Evolutionary conservation across 2,329 filamentous ascomycete genomes (phyloP).

Genomic region (Talaromyces piceae): DNA sequence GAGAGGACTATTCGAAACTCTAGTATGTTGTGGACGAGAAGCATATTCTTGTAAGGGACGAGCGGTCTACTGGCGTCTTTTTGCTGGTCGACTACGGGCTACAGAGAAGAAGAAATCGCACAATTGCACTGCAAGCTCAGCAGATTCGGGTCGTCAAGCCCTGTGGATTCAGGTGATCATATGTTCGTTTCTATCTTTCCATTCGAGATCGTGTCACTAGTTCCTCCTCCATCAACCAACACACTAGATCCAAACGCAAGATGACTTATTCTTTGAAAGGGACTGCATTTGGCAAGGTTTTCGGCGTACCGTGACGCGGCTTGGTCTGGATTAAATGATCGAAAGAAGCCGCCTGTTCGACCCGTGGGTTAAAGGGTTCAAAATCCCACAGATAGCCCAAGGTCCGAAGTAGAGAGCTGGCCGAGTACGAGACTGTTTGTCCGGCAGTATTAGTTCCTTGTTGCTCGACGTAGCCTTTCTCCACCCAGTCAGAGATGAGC

Average conservation of each 20-base stretch:
- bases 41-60: background rate
- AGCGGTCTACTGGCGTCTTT: too few species aligned
- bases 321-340: slow-evolving; percentile 21
- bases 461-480: slow-evolving; percentile 35
- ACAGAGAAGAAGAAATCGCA: background rate
- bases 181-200: too few species aligned
- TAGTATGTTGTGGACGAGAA: background rate
- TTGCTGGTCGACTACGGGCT: background rate
- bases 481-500: slow-evolving; percentile 40
- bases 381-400: slow-evolving; percentile 39
- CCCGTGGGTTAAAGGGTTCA: slow-evolving; percentile 31
- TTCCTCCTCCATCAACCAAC: too few species aligned
- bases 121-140: too few species aligned
- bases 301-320: slow-evolving; percentile 10
- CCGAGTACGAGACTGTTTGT: slow-evolving; percentile 35
- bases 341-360: slow-evolving; percentile 34
- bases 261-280: slow-evolving; percentile 1
- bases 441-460: slow-evolving; percentile 22
- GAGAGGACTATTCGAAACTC: slow-evolving; percentile 4
- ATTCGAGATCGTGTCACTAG: too few species aligned
- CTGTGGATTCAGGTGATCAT: too few species aligned
- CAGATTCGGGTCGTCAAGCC: too few species aligned
- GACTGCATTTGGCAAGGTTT: background rate
- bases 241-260: background rate
- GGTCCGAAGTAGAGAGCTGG: slow-evolving; percentile 39